Conservation (phyloP, 768 basidiomycete species). For the Kwoniella europaea region DNA sequence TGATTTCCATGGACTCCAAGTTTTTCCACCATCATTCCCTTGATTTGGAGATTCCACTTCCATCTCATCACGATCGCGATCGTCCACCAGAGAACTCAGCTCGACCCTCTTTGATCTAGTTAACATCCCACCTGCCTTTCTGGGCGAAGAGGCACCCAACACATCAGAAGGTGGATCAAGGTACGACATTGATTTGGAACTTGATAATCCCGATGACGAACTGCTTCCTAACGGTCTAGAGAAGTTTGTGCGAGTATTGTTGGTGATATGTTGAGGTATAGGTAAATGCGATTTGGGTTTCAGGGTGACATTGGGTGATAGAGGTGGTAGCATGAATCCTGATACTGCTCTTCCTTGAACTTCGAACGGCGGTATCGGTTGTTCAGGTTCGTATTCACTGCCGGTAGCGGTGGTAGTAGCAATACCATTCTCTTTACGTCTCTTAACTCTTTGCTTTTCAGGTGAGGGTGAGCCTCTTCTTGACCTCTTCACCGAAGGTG, state of each 20-base stretch:
- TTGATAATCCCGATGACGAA: conserved; percentile 5
- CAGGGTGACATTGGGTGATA: conserved; percentile 28
- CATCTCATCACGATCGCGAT: conserved; percentile 8
- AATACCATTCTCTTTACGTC: background rate
- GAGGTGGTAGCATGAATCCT: conserved; percentile 33
- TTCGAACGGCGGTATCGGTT: conserved; percentile 1
- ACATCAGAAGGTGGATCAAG: conserved; percentile 30
- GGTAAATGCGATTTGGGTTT: conserved; percentile 30
- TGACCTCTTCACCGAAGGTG: conserved; percentile 23
- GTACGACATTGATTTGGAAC: conserved; percentile 32
- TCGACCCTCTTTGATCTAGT: conserved; percentile 31
- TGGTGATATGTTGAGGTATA: conserved; percentile 5
- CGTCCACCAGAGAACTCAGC: conserved; percentile 22
- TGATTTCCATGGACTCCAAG: conserved; percentile 36
- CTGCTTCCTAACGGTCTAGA: conserved; percentile 22
- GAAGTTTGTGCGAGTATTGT: conserved; percentile 23
- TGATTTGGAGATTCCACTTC: conserved; percentile 1
- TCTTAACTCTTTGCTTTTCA: conserved; percentile 7
- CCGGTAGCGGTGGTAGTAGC: background rate
- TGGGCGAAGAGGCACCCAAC: conserved; percentile 16
- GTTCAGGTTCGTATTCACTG: conserved; percentile 28
- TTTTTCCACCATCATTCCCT: conserved; percentile 15
- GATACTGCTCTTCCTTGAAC: conserved; percentile 26
- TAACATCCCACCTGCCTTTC: conserved; percentile 23
- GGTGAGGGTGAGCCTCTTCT: conserved; percentile 24